Percentiles rank a stretch among this genome's conserved stretches.
phyloP scores from a whole-genome alignment of 148 eudicot genomes.

The Mesembryanthemum crystallinum region DNA sequence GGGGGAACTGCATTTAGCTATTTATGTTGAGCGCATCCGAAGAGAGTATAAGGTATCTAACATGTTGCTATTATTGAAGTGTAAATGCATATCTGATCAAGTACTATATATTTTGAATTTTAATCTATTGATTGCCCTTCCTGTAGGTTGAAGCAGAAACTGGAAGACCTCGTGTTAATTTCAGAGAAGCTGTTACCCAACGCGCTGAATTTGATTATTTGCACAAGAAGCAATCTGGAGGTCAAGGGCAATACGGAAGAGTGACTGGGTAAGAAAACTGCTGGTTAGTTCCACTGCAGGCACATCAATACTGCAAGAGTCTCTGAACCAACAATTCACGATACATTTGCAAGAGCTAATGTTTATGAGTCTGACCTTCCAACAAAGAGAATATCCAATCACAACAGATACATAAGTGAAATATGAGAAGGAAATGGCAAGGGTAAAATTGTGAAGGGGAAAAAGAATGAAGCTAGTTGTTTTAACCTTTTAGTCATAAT shows the following conservation, averaged over 20 bases:
- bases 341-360: neutral
- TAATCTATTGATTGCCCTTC: conserved; percentile 6
- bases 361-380: neutral
- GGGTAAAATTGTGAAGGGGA: neutral
- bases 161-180: conserved; percentile 98
- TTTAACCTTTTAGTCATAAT: too few relatives aligned
- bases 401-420: neutral
- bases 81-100: neutral
- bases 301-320: neutral
- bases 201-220: conserved; percentile 92
- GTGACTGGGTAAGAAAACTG: conserved; percentile 70
- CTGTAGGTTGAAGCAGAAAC: conserved; percentile 82
- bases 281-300: neutral
- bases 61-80: neutral
- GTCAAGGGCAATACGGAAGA: conserved; percentile 96
- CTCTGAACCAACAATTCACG: too few relatives aligned
- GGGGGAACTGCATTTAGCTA: conserved; percentile 95
- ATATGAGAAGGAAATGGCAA: neutral
- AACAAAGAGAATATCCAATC: neutral
- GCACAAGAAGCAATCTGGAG: conserved; percentile 98
- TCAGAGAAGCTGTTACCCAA: conserved; percentile 93
- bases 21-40: conserved; percentile 93
- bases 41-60: conserved; percentile 82
- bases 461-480: neutral
- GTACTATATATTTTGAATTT: neutral